phyloP scores from a whole-genome alignment of 345 rosid species.

The Aegle marmelos region DNA sequence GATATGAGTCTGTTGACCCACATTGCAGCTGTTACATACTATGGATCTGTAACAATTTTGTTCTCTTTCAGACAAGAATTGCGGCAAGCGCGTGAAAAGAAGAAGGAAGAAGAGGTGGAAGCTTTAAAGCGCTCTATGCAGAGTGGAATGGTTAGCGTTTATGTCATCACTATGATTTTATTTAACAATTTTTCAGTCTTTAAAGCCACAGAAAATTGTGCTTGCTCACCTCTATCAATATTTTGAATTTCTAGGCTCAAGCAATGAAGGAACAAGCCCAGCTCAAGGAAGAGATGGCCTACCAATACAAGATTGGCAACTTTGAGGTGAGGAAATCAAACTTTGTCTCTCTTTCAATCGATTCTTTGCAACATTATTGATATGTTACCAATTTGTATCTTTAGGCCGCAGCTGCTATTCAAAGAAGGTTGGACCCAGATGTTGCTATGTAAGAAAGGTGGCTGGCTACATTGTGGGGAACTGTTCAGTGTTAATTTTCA shows the following conservation, averaged over 20 bases:
- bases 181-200: background rate
- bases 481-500: background rate
- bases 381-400: background rate
- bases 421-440: slow-evolving; percentile 75
- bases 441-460: slow-evolving; percentile 45
- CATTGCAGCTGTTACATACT: background rate
- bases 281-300: slow-evolving; percentile 91
- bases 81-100: slow-evolving; percentile 75
- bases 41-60: background rate
- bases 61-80: slow-evolving; percentile 64
- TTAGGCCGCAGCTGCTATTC: slow-evolving; percentile 74
- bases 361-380: background rate
- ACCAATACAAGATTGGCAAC: slow-evolving; percentile 87
- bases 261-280: slow-evolving; percentile 97
- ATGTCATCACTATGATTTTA: background rate
- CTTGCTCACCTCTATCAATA: background rate
- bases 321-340: slow-evolving; percentile 51
- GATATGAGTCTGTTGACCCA: background rate
- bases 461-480: background rate
- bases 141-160: slow-evolving; percentile 86
- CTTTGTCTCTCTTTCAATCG: background rate
- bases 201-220: background rate
- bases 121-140: slow-evolving; percentile 82
- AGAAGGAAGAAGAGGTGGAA: slow-evolving; percentile 78
- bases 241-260: slow-evolving; percentile 58